Base-by-base conservation (phyloP, 2,329 filamentous ascomycete genomes). In the Thielaviopsis musarum region DNA sequence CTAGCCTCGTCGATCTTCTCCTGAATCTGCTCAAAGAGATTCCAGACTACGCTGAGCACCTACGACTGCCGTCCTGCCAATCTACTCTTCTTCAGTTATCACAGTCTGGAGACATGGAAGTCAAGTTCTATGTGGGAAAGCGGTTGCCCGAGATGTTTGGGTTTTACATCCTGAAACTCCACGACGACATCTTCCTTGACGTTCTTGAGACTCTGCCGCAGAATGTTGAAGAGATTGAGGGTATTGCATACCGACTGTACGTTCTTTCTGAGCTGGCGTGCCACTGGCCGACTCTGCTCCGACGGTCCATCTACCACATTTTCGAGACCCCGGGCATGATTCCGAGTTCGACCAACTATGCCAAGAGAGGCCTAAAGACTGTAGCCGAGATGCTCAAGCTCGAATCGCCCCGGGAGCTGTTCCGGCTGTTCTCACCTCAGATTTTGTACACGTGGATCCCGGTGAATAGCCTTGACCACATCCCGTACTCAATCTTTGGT, bases 381-480 rank as follows among this genome's bases (percentile, higher is more conserved):
- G 82, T 96, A 34, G 82, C 91, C 3, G 71, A 69, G 13, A 76
- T 78, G 0, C 77, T 96, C 38, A 72, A 77, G 0, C 77, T 97
- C 22, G 70, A 76, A 24, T 81, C 82, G 52, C 76, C 89, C 0
- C 81, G 77, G 65, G 79, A 84, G 38, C 73, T 99, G 0, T 96
- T 98, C 67, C 75, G 75, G 5, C 74, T 97, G 0, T 98, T 97
- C 67, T 84, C 88, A 6, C 83, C 91, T 1, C 93, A 98, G 66
- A 76, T 98, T 6, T 74, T 97, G 2, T 95, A 88, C 67, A 95
- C 90, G 0, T 98, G 91, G 91, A 79, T 94, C 3, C 82, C 88
- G 63, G 72, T 73, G 0, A 79, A 85, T 61, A 71, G 73, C 1
- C 73, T 95, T 7, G 74, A 79, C n/a, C 76, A 81, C 3, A 87